Conservation (phyloP, 495 filamentous ascomycete species). For the Penicillium coprophilum region DNA sequence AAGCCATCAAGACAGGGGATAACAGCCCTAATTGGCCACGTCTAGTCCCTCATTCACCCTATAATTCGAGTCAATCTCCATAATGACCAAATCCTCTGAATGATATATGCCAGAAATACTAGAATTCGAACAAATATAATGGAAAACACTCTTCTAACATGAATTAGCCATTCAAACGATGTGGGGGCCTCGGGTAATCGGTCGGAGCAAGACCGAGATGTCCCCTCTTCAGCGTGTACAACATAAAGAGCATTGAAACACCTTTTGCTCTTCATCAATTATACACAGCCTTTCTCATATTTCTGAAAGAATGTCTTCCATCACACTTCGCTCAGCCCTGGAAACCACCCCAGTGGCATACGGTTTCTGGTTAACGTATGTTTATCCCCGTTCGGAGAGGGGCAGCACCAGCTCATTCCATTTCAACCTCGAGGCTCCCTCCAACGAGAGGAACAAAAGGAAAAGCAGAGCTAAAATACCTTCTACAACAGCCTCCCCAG, state of each 20-base stretch:
- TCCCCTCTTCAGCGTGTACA: slow-evolving; percentile 2
- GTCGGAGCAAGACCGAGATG: slow-evolving; percentile 14
- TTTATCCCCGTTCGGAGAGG: slow-evolving; percentile 7
- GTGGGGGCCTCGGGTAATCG: slow-evolving; percentile 14
- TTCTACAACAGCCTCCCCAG: slow-evolving; percentile 31
- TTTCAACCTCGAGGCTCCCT: not conserved
- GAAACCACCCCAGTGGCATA: slow-evolving; percentile 17
- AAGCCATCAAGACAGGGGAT: not conserved
- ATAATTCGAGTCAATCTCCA: not conserved
- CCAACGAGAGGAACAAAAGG: not conserved
- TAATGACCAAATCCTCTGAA: too few species aligned
- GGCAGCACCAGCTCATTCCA: not conserved
- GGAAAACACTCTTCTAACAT: not conserved
- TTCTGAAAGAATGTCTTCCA: slow-evolving; percentile 2
- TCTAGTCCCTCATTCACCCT: not conserved
- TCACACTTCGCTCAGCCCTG: slow-evolving; percentile 7
- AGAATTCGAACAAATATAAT: not conserved
- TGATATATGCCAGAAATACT: too few species aligned
- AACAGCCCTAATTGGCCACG: not conserved
- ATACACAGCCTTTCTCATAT: not conserved
- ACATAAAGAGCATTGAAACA: not conserved
- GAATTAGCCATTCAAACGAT: not conserved
- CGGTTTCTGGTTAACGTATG: slow-evolving; percentile 45
- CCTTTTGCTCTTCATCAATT: not conserved
- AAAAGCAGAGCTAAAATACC: not conserved